Evolutionary conservation across 2,329 filamentous ascomycete species (phyloP).

Genomic region (Colletotrichum lentis): DNA sequence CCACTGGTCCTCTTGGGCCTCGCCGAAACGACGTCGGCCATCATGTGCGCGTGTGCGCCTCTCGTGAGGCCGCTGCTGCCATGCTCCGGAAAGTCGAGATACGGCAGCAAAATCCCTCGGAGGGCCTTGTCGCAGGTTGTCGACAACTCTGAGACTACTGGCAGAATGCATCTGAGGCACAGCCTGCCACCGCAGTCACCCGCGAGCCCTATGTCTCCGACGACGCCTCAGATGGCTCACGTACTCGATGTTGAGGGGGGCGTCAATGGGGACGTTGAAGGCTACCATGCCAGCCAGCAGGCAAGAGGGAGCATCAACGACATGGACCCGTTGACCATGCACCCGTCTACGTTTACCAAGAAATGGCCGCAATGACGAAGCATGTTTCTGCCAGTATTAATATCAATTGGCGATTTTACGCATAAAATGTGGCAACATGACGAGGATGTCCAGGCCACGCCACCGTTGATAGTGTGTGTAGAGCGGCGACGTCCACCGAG

Average conservation of each 20-base stretch:
- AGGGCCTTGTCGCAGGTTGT: not conserved
- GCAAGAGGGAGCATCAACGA: not conserved
- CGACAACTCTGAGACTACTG: not conserved
- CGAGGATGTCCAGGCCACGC: no score
- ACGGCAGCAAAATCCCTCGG: not conserved
- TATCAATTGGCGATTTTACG: no score
- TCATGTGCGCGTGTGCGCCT: slow-evolving; percentile 15
- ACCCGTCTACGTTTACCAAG: not conserved
- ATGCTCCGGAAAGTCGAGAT: not conserved
- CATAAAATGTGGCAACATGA: no score
- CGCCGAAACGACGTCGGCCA: slow-evolving; percentile 8
- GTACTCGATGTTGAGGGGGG: no score
- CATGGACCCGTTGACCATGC: not conserved
- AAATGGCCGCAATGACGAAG: not conserved
- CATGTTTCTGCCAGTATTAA: no score
- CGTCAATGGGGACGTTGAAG: not conserved
- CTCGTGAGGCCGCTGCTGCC: slow-evolving; percentile 13
- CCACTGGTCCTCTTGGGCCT: slow-evolving; percentile 8
- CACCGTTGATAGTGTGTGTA: no score
- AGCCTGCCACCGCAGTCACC: not conserved
- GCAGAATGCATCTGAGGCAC: not conserved
- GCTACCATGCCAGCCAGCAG: not conserved
- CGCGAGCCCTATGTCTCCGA: not conserved
- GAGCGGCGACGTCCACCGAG: no score
- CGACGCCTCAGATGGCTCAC: not conserved